These are phyloP conservation scores for Lepiota brunneoincarnata DNA, from an alignment of 768 basidiomycete genomes.

Conservation along the genomic window DNA sequence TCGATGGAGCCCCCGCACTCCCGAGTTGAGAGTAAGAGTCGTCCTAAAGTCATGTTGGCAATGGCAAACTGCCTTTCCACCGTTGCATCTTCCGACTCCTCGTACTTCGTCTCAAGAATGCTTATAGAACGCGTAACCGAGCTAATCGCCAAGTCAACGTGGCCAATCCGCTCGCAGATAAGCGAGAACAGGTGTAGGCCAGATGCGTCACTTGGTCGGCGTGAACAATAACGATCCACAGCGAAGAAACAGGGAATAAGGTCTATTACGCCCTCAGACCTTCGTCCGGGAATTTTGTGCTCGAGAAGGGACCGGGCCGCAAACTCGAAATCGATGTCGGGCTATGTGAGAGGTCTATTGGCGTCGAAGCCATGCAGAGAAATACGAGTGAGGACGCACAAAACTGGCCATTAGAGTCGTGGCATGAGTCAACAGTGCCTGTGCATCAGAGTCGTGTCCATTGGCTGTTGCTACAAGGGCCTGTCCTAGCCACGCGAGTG, in stretches of 20 bases:
- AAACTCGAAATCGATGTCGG: slow-evolving; percentile 78
- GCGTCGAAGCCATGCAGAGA: neutral
- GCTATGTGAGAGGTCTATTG: slow-evolving; percentile 37
- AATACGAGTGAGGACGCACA: slow-evolving; percentile 37
- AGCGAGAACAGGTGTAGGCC: slow-evolving; percentile 84
- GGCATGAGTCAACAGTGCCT: slow-evolving; percentile 71
- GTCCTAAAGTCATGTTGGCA: slow-evolving; percentile 79
- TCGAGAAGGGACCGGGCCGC: slow-evolving; percentile 56
- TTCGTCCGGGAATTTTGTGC: slow-evolving; percentile 12
- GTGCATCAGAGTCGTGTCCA: slow-evolving; percentile 59
- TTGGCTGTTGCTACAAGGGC: slow-evolving; percentile 64
- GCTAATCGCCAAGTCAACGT: slow-evolving; percentile 55
- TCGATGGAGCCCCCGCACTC: slow-evolving; percentile 62
- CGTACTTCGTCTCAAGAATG: slow-evolving; percentile 85
- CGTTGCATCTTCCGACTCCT: slow-evolving; percentile 75
- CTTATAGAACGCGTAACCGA: slow-evolving; percentile 60
- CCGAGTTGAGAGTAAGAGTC: slow-evolving; percentile 61
- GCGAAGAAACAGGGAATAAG: slow-evolving; percentile 81
- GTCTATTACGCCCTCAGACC: slow-evolving; percentile 31
- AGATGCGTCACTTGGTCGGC: slow-evolving; percentile 63
- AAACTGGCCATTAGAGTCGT: slow-evolving; percentile 54
- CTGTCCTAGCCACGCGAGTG: slow-evolving; percentile 89
- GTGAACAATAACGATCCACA: slow-evolving; percentile 70
- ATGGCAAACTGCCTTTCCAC: slow-evolving; percentile 80
- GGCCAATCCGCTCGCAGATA: slow-evolving; percentile 81